Percentiles rank a stretch among this genome's conserved stretches.
Conservation (phyloP, 106 monocot species). For the Alisma plantagoaquatica region DNA sequence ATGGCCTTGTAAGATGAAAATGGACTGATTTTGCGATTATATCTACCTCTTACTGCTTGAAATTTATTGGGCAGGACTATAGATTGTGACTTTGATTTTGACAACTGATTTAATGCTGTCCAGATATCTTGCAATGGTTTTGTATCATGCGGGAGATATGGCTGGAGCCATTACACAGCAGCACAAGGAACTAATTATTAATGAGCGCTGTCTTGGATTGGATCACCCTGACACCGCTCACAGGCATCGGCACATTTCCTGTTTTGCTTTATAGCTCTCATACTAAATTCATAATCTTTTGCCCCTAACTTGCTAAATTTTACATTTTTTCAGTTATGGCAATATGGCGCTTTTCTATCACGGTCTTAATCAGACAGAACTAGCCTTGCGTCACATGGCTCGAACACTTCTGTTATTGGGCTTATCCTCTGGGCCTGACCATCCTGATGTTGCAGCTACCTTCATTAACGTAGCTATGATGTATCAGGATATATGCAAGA, state of each 20-base stretch:
- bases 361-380: slow-evolving; percentile 82
- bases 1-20: too few relatives aligned
- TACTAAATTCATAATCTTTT: not conserved
- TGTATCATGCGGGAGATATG: slow-evolving; percentile 94
- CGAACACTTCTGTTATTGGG: slow-evolving; percentile 68
- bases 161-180: slow-evolving; percentile 95
- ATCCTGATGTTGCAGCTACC: slow-evolving; percentile 92
- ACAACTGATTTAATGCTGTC: not conserved
- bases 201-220: slow-evolving; percentile 88
- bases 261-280: not conserved
- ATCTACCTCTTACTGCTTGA: too few relatives aligned
- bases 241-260: slow-evolving; percentile 20
- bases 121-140: slow-evolving; percentile 97
- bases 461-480: slow-evolving; percentile 98
- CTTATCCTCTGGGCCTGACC: slow-evolving; percentile 78
- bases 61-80: too few relatives aligned
- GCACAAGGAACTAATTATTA: slow-evolving; percentile 96
- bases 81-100: too few relatives aligned
- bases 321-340: slow-evolving; percentile 66
- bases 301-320: not conserved
- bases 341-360: slow-evolving; percentile 99
- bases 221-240: slow-evolving; percentile 98
- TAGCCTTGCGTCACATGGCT: slow-evolving; percentile 84
- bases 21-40: too few relatives aligned
- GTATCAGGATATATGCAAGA: slow-evolving; percentile 93